Evolutionary conservation across 2,329 filamentous ascomycete species (phyloP).

Genomic region (Xylogone sp.): DNA sequence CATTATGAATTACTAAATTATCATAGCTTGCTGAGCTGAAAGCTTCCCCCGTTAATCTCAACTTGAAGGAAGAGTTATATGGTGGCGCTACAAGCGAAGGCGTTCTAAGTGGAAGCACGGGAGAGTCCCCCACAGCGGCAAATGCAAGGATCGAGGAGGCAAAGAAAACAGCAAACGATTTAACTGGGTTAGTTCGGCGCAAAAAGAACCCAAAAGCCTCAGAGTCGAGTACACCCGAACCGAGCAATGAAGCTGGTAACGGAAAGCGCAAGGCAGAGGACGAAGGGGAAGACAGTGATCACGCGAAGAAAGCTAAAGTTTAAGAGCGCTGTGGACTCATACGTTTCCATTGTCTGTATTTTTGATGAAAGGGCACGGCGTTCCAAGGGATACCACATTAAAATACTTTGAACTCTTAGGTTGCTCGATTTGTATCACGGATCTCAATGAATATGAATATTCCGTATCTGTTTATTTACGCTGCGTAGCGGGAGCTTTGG

Average conservation of each 20-base stretch:
- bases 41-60: conserved; percentile 55
- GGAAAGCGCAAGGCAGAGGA: conserved; percentile 53
- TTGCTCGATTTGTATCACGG: not conserved
- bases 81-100: conserved; percentile 44
- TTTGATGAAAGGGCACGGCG: not conserved
- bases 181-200: conserved; percentile 67
- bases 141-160: conserved; percentile 67
- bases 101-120: conserved; percentile 60
- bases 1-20: conserved; percentile 9
- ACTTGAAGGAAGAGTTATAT: conserved; percentile 45
- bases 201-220: conserved; percentile 50
- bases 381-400: not conserved
- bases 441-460: not conserved
- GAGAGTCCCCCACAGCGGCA: conserved; percentile 57
- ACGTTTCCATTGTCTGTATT: not conserved
- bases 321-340: conserved; percentile 12
- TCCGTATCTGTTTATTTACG: not conserved
- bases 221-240: conserved; percentile 23
- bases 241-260: conserved; percentile 32
- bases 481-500: not conserved
- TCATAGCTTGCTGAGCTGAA: conserved; percentile 65
- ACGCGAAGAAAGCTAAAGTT: conserved; percentile 28
- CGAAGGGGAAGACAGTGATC: conserved; percentile 21
- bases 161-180: conserved; percentile 69
- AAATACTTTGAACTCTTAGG: not conserved